Conservation (phyloP, 176 grass and related monocot species). For the Dendrocalamus sinicus region DNA sequence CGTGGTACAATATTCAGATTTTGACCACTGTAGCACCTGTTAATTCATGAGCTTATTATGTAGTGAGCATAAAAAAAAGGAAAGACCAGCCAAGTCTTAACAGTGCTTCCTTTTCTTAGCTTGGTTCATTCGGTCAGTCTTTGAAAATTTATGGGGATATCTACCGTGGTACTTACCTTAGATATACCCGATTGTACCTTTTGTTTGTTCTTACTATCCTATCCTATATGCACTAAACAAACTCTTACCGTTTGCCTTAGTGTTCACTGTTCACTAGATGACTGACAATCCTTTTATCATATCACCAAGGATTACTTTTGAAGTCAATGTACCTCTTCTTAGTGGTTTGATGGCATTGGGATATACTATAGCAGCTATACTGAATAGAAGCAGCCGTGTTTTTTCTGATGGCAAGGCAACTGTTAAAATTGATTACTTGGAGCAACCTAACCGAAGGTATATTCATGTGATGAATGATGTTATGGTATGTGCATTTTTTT, state of each 20-base stretch:
- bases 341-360: conserved; percentile 97
- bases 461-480: conserved; percentile 50
- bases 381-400: conserved; percentile 86
- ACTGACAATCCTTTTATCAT: conserved; percentile 96
- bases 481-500: too few relatives aligned
- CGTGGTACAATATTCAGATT: conserved; percentile 25
- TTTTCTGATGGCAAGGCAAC: conserved; percentile 85
- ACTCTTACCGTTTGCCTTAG: neutral
- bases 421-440: conserved; percentile 96
- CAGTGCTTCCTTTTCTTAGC: conserved; percentile 3
- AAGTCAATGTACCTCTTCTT: conserved; percentile 98
- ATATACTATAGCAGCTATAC: conserved; percentile 93
- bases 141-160: neutral
- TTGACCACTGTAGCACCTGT: conserved; percentile 3
- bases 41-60: neutral
- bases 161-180: neutral
- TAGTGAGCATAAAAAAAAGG: neutral
- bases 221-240: neutral
- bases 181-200: neutral
- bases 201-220: conserved; percentile 1
- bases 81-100: conserved; percentile 18
- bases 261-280: conserved; percentile 56
- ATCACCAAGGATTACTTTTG: conserved; percentile 99
- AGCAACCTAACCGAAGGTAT: conserved; percentile 52
- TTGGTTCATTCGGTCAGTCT: neutral